Percentiles rank a stretch among this genome's conserved stretches.
Evolutionary conservation across 1,284 basidiomycete genomes (phyloP).

Genomic region (Ceratorhiza oryzae-sativae): DNA sequence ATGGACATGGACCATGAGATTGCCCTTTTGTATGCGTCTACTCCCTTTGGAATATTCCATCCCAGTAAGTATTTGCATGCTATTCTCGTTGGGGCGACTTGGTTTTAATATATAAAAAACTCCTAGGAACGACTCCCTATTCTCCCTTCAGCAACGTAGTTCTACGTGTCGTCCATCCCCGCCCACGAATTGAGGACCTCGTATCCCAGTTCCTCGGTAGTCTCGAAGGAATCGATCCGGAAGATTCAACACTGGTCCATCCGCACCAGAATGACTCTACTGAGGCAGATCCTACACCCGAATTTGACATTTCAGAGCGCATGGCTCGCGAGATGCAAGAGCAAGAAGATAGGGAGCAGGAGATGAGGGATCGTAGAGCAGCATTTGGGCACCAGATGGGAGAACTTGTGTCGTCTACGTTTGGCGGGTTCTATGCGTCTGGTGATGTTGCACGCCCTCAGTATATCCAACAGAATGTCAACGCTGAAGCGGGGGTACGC

Average conservation of each 20-base stretch:
- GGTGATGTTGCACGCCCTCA: neutral
- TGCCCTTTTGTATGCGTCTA: conserved; percentile 32
- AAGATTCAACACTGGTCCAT: neutral
- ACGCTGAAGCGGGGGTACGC: conserved; percentile 31
- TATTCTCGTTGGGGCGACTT: no score
- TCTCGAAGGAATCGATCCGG: neutral
- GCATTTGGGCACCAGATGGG: conserved; percentile 11
- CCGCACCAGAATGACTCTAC: no score
- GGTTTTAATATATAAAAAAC: no score
- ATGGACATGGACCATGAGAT: conserved; percentile 25
- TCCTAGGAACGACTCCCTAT: neutral
- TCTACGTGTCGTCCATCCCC: conserved; percentile 17
- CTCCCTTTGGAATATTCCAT: conserved; percentile 6
- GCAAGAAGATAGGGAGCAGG: conserved; percentile 26
- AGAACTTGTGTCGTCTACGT: conserved; percentile 16
- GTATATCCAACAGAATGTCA: neutral
- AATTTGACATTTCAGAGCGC: conserved; percentile 23
- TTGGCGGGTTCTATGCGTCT: neutral
- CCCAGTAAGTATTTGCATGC: conserved; percentile 4
- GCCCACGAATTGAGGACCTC: conserved; percentile 16
- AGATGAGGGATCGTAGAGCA: conserved; percentile 9
- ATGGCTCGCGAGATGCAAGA: conserved; percentile 35
- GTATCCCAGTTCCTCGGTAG: conserved; percentile 12
- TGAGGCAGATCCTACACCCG: neutral
- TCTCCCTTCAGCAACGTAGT: conserved; percentile 19